Base-by-base conservation (phyloP, 306 rosid genomes). In the Herpetospermum pedunculosum region DNA sequence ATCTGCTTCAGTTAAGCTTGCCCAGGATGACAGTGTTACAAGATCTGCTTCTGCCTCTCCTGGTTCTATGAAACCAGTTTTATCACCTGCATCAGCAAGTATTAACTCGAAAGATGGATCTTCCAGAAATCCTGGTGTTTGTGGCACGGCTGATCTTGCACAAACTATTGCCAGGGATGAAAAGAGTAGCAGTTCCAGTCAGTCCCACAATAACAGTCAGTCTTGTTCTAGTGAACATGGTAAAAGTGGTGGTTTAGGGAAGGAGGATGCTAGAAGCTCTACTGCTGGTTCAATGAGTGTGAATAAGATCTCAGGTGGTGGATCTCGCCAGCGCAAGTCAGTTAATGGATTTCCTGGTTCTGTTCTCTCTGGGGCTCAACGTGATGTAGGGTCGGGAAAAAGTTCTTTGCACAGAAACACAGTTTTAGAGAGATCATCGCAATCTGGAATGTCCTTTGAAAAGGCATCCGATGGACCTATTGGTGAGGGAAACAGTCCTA, bases 221-320 rank as follows among this genome's bases (percentile, higher is more conserved):
- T 90, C 98, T 50, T 90, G 88, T 85, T 91, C 92, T 12, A 90
- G 85, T 73, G 98, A 92, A 46, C 92, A 87, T 70, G 84, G 86
- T 18, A 90, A 83, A 81, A 75, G 87, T 67, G 81, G 80, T 63
- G 96, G 89, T 37, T 72, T 83, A 12, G 84, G 84, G 70, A 85
- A 78, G 84, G 98, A 92, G 76, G 98, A 92, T 80, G 86, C 96
- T 1, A 90, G 84, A 84, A 88, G 94, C 88, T 90, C 98, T 55
- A 85, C 90, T 75, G 85, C 91, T 29, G 88, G 82, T 83, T 90
- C 98, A 41, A 58, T 82, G 75, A 77, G 80, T 80, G 88, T 13
- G 38, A 79, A 77, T 80, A 92, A 85, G 77, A 54, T 74, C 34
- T 84, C 81, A 1, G 82, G 87, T 59, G 67, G 84, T 57, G 68